Evolutionary conservation across 2,329 filamentous ascomycete genomes (phyloP), one percentile per base, ranked within the genome.

Genomic region (Hypomyces rosellus): DNA sequence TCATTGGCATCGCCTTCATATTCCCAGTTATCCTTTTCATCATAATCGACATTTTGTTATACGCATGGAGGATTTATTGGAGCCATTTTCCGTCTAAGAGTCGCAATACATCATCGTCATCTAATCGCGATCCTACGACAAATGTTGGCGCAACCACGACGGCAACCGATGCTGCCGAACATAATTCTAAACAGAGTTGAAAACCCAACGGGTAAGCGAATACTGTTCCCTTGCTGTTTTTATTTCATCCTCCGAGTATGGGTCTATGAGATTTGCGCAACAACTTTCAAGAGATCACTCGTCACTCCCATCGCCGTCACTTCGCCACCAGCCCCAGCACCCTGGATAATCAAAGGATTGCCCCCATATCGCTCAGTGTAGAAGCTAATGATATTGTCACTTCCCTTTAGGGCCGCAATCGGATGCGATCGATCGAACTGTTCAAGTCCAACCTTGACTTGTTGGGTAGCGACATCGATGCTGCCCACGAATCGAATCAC

Each of bases 301-400:
- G 89, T 90, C 43, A 99, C 92, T 53, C 93, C 93, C 92, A 97
- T 97, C 25, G 93, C 93, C 34, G 93, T 99, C 48, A 97, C 90
- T 41, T 96, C 91, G 57, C 88, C 91, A 60, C 93, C 93, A 22
- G 93, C 93, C 54, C 91, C 93, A 34, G 89, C 90, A 53, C 93
- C 93, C 74, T 97, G 92, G 56, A 99, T 82, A 65, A 96, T 96
- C 55, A 99, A 76, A 40, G 93, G 91, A 70, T 92, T 95, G 65
- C 76, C 80, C 52, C 90, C 90, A 65, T 99, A 99, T 62, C 93
- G 81, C 77, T 95, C 87, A 5, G 93, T 99, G 72, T 96, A 95
- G 76, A 99, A 96, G 75, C 86, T 95, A 66, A 99, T 96, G 67
- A 99, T 95, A 75, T 99, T 99, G 68, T 97, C 93, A 69, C 91